These are phyloP conservation scores for Dipteronia dyeriana DNA, from an alignment of 345 rosid species.

Conservation along the genomic window DNA sequence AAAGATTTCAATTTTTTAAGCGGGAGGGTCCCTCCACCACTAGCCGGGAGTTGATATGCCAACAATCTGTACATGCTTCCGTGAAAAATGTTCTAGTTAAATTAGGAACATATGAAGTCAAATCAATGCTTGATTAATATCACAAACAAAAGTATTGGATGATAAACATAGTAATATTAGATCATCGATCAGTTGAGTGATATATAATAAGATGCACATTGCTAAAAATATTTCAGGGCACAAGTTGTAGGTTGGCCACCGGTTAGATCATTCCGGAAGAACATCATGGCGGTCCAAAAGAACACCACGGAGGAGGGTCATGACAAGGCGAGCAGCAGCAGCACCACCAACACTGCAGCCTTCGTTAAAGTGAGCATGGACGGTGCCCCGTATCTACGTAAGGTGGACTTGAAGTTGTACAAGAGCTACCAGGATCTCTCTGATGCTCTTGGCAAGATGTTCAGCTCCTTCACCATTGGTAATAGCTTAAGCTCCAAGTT, in stretches of 20 bases:
- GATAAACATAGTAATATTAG: no score
- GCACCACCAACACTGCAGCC: slow-evolving; percentile 30
- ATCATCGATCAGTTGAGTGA: not conserved
- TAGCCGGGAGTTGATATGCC: no score
- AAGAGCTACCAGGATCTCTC: slow-evolving; percentile 72
- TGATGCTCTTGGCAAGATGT: slow-evolving; percentile 75
- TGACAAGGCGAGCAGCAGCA: slow-evolving; percentile 34
- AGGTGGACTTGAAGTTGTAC: slow-evolving; percentile 75
- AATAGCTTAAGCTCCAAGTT: slow-evolving; percentile 7
- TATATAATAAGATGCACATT: not conserved
- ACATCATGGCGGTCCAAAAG: slow-evolving; percentile 66
- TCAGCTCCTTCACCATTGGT: slow-evolving; percentile 83
- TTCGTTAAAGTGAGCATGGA: slow-evolving; percentile 87
- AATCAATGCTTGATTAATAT: no score
- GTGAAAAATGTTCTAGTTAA: no score
- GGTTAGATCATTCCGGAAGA: slow-evolving; percentile 70
- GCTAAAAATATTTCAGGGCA: slow-evolving; percentile 43
- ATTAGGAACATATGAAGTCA: no score
- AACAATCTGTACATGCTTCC: no score
- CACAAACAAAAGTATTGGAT: no score
- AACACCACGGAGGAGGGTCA: slow-evolving; percentile 22
- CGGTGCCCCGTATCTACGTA: slow-evolving; percentile 87
- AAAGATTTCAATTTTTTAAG: no score
- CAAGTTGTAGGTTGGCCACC: slow-evolving; percentile 96
- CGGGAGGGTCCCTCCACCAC: no score